Percentiles rank a stretch among this genome's conserved stretches.
These are phyloP conservation scores for Solanum ossicruentum DNA, from an alignment of 257 asterid species.

Conservation along the genomic window DNA sequence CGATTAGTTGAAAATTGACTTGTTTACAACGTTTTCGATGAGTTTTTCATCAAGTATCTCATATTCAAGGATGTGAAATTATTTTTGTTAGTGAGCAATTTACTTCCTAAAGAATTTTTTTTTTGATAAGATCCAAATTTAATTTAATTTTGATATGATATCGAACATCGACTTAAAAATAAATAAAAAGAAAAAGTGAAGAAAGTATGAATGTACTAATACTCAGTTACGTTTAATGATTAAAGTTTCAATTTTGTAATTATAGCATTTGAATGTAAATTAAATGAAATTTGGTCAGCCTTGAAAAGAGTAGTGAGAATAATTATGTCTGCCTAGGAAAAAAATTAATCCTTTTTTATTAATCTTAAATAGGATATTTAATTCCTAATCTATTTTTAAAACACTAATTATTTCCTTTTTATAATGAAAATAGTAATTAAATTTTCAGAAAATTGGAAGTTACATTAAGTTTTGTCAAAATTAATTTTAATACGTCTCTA, in stretches of 20 bases:
- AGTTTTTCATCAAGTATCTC: neutral
- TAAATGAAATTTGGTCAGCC: neutral
- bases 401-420: neutral
- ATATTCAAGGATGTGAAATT: neutral
- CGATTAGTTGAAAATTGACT: neutral
- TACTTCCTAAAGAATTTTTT: no score
- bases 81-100: no score
- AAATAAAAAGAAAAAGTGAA: no score
- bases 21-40: neutral
- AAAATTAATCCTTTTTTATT: neutral
- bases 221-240: neutral
- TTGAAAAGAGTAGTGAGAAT: neutral
- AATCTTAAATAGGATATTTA: neutral
- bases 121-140: no score
- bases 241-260: neutral
- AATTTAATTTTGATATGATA: no score
- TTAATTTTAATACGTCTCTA: neutral
- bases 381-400: neutral
- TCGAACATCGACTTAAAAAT: no score
- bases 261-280: neutral
- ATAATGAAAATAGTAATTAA: neutral
- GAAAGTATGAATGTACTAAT: no score
- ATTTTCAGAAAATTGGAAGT: neutral
- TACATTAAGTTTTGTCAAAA: neutral
- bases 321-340: neutral